Percentiles rank a stretch among this genome's conserved stretches.
phyloP scores from a whole-genome alignment of 305 asterid species.

The Fraxinus angustifolia region DNA sequence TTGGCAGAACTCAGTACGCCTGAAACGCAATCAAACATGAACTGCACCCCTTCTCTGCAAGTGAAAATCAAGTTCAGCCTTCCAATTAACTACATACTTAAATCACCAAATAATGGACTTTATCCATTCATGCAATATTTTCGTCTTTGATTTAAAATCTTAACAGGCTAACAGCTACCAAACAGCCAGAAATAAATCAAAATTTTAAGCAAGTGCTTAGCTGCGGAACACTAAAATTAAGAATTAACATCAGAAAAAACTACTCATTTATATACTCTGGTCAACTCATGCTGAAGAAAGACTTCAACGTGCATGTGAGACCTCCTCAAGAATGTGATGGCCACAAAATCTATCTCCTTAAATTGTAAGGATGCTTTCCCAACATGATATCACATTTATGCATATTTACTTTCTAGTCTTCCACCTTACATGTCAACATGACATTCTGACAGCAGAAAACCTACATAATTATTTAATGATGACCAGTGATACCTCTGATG shows the following conservation, averaged over 20 bases:
- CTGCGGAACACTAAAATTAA: slow-evolving; percentile 14
- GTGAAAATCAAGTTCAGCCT: slow-evolving; percentile 30
- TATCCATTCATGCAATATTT: background rate
- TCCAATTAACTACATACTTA: slow-evolving; percentile 19
- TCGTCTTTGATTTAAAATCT: background rate
- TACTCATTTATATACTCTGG: slow-evolving; percentile 5
- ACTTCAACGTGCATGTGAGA: slow-evolving; percentile 8
- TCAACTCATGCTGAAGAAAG: slow-evolving; percentile 10
- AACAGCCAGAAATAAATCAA: slow-evolving; percentile 6
- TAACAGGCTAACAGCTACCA: slow-evolving; percentile 4
- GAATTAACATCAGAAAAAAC: background rate
- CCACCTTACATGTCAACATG: slow-evolving; percentile 7
- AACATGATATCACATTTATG: background rate
- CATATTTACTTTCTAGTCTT: background rate
- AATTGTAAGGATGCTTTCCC: slow-evolving; percentile 11
- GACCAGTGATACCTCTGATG: slow-evolving; percentile 71
- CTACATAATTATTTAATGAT: slow-evolving; percentile 3
- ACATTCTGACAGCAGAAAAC: slow-evolving; percentile 16
- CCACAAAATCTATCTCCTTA: slow-evolving; percentile 7
- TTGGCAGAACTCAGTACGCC: slow-evolving; percentile 60
- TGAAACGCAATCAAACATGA: slow-evolving; percentile 97
- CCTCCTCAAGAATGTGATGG: slow-evolving; percentile 8
- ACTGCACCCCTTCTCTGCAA: slow-evolving; percentile 98
- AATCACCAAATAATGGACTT: slow-evolving; percentile 1
- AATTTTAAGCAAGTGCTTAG: slow-evolving; percentile 13